These are phyloP conservation scores for Quercus robur DNA, from an alignment of 306 rosid genomes.

Conservation along the genomic window DNA sequence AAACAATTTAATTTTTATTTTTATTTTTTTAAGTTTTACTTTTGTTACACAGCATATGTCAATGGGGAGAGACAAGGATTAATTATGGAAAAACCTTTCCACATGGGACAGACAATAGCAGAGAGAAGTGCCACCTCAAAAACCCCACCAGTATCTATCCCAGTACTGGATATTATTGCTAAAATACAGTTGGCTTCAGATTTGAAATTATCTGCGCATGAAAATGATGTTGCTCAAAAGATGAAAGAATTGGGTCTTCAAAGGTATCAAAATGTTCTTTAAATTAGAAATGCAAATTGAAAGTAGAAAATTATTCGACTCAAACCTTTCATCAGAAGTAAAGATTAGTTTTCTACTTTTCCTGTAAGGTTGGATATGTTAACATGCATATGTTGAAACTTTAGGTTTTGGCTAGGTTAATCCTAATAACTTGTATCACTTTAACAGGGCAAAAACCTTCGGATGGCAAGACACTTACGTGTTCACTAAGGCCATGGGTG, in stretches of 20 bases:
- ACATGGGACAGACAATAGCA: constrained; percentile 32
- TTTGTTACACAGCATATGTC: constrained; percentile 33
- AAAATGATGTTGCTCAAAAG: constrained; percentile 31
- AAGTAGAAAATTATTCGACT: no score
- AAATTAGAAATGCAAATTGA: no score
- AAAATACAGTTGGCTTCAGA: constrained; percentile 36
- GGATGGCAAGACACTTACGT: constrained; percentile 61
- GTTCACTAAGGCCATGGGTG: constrained; percentile 65
- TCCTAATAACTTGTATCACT: no score
- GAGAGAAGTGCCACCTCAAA: constrained; percentile 18
- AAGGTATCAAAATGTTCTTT: constrained; percentile 21
- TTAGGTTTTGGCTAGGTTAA: no score
- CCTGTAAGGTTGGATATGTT: no score
- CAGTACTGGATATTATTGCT: constrained; percentile 21
- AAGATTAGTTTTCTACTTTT: no score
- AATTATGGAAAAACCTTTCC: constrained; percentile 44
- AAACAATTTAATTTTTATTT: no score
- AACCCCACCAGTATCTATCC: neutral
- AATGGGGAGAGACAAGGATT: constrained; percentile 53
- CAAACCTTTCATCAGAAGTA: no score
- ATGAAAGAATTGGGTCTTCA: constrained; percentile 50
- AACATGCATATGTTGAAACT: no score
- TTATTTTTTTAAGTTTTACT: neutral
- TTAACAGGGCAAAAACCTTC: constrained; percentile 29
- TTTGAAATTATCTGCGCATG: constrained; percentile 19